Base-by-base conservation (phyloP, 1,284 basidiomycete genomes). In the Cerioporus squamosus region DNA sequence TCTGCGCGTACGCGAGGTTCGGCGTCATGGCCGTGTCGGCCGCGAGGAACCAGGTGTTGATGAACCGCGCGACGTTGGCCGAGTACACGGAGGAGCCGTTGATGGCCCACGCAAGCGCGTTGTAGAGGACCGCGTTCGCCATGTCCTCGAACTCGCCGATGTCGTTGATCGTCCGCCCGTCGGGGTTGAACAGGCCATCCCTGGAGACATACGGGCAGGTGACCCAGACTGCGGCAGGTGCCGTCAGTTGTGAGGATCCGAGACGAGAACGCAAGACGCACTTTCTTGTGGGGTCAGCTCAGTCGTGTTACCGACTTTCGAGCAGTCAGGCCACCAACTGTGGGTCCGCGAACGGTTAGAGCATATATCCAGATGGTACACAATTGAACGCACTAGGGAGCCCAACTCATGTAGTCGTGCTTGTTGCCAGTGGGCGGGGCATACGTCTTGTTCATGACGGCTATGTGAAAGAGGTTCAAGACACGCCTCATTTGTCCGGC, bases 241-340 rank as follows among this genome's bases (percentile, higher is more conserved):
- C n/a, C 10, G 18, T 9, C 18, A 29, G 5, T 6, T 22, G 44
- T 14, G 29, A 40, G 22, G 22, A 24, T 45, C 31, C 18, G 44
- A 45, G 18, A 24, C 47, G 17, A 1, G 33, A 42, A 42, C 17
- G 24, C 45, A 15, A 23, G 8, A 52, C 73, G 44, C 55, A 83
- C 82, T 74, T 75, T 81, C 69, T 66, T 80, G 73, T 4, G 71
- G 75, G 12, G 77, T 71, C 44, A 83, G 69, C 53, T 70, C 79
- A 75, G 81, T 82, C 75, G 65, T 81, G 57, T 72, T 73, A 12
- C 67, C 66, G n/a, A 66, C 69, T 12, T 58, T 63, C 2, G 66
- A 77, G 67, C 85, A 87, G 64, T 86, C 75, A 1, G 85, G 84
- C 85, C 85, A 87, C 71, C 77, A 81, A 61, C 85, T 87, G 55